Conservation (phyloP, 345 rosid species). For the Clarkia xantiana region DNA sequence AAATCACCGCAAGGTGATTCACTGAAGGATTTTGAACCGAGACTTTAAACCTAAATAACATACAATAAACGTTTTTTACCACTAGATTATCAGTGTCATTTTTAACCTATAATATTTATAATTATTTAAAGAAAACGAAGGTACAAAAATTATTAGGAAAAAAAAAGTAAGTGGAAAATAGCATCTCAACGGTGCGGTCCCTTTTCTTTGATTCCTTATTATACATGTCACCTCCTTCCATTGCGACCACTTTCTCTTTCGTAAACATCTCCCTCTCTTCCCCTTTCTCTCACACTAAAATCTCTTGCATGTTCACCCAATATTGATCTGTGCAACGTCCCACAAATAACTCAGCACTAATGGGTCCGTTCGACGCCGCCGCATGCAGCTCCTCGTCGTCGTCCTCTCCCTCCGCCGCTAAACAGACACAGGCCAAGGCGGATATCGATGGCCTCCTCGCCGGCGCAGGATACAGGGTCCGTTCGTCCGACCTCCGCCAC, state of each 20-base stretch:
- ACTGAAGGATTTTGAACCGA: no score
- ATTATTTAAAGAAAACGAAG: background rate
- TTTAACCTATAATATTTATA: no score
- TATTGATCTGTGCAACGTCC: background rate
- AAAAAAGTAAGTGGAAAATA: no score
- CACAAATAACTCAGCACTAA: background rate
- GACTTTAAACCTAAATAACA: no score
- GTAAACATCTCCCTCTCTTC: background rate
- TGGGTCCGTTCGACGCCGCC: conserved; percentile 24
- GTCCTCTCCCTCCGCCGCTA: conserved; percentile 19
- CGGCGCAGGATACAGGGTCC: conserved; percentile 50
- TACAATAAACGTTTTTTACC: no score
- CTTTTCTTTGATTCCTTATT: background rate
- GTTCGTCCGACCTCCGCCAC: conserved; percentile 39
- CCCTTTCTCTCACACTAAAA: conserved; percentile 3
- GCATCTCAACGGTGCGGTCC: background rate
- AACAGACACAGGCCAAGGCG: conserved; percentile 9
- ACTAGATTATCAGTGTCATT: no score
- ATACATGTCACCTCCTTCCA: background rate
- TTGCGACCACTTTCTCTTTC: no score
- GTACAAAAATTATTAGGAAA: background rate
- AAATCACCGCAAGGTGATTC: no score
- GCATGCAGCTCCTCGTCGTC: conserved; percentile 14
- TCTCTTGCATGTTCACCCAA: background rate
- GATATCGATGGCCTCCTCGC: conserved; percentile 44